Evolutionary conservation across 2,329 filamentous ascomycete genomes (phyloP).

Genomic region (Cyclaneusma minus): DNA sequence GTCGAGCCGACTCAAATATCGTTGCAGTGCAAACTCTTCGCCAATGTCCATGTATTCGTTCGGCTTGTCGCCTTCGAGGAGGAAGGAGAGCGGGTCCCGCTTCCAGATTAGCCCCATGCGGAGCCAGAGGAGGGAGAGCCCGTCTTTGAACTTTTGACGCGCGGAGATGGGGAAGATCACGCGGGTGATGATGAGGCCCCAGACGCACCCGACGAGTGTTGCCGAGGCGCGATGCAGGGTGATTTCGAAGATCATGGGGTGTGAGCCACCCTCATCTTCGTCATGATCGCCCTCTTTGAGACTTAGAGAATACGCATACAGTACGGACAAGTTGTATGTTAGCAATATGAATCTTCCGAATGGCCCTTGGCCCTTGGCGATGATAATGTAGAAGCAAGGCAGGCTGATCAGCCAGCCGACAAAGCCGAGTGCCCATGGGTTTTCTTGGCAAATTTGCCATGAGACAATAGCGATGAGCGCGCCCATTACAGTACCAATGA

Average conservation of each 20-base stretch:
- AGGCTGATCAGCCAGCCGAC: slow-evolving; percentile 71
- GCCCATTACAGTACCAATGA: slow-evolving; percentile 74
- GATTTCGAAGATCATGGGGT: slow-evolving; percentile 78
- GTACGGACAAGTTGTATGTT: slow-evolving; percentile 86
- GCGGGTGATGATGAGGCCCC: slow-evolving; percentile 82
- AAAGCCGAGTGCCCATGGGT: slow-evolving; percentile 59
- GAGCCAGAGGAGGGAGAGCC: slow-evolving; percentile 78
- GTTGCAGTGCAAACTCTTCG: slow-evolving; percentile 76
- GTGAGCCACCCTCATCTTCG: slow-evolving; percentile 73
- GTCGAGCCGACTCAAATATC: slow-evolving; percentile 58
- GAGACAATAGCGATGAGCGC: slow-evolving; percentile 58
- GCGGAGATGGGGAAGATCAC: slow-evolving; percentile 91
- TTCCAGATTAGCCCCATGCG: slow-evolving; percentile 96
- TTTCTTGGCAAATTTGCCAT: slow-evolving; percentile 64
- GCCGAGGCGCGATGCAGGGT: slow-evolving; percentile 74
- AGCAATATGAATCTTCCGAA: slow-evolving; percentile 88
- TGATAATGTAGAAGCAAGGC: slow-evolving; percentile 78
- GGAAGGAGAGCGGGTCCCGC: slow-evolving; percentile 66
- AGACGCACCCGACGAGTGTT: slow-evolving; percentile 74
- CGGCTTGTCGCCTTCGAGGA: slow-evolving; percentile 41
- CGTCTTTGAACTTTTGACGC: slow-evolving; percentile 74
- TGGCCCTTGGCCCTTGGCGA: slow-evolving; percentile 70
- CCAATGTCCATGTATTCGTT: slow-evolving; percentile 69
- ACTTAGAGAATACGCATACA: slow-evolving; percentile 86
- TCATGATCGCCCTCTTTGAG: slow-evolving; percentile 67